These are phyloP conservation scores for Fallopia convolvulus DNA, from an alignment of 148 eudicot genomes.

Conservation along the genomic window DNA sequence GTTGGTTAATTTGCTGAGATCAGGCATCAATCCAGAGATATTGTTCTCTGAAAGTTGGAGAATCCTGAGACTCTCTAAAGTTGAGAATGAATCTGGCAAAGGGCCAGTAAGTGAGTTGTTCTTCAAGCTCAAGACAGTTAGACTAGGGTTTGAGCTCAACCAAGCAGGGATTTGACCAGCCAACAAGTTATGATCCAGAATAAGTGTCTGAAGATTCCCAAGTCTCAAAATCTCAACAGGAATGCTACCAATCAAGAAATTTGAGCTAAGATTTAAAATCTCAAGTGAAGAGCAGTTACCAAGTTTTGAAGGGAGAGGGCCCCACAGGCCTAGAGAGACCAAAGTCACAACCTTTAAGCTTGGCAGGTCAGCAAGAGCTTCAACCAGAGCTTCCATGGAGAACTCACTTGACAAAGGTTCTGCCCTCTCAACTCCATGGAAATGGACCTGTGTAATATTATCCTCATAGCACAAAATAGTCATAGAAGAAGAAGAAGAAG, in stretches of 20 bases:
- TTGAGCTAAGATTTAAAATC: slow-evolving; percentile 66
- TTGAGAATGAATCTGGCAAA: slow-evolving; percentile 40
- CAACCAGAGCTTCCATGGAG: slow-evolving; percentile 41
- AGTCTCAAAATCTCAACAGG: slow-evolving; percentile 42
- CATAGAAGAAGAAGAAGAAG: slow-evolving; percentile 15
- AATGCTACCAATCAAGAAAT: slow-evolving; percentile 47
- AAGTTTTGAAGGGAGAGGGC: slow-evolving; percentile 46
- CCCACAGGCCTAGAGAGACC: slow-evolving; percentile 59
- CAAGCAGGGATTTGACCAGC: slow-evolving; percentile 48
- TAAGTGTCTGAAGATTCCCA: slow-evolving; percentile 48
- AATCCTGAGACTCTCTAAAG: slow-evolving; percentile 34
- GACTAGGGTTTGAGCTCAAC: slow-evolving; percentile 29
- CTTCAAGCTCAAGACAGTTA: slow-evolving; percentile 59
- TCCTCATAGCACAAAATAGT: slow-evolving; percentile 56
- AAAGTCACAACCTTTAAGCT: slow-evolving; percentile 60
- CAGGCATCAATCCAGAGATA: slow-evolving; percentile 51
- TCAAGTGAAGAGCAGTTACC: slow-evolving; percentile 50
- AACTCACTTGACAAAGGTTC: slow-evolving; percentile 31
- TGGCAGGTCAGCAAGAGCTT: slow-evolving; percentile 40
- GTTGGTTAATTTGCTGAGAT: slow-evolving; percentile 39
- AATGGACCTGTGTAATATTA: slow-evolving; percentile 60
- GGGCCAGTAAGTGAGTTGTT: slow-evolving; percentile 60
- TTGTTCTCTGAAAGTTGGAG: slow-evolving; percentile 47
- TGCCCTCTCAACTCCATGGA: slow-evolving; percentile 29
- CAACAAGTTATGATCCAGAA: slow-evolving; percentile 59